Conservation (phyloP, 2,329 filamentous ascomycete species). For the Ceratocystis colombiana region DNA sequence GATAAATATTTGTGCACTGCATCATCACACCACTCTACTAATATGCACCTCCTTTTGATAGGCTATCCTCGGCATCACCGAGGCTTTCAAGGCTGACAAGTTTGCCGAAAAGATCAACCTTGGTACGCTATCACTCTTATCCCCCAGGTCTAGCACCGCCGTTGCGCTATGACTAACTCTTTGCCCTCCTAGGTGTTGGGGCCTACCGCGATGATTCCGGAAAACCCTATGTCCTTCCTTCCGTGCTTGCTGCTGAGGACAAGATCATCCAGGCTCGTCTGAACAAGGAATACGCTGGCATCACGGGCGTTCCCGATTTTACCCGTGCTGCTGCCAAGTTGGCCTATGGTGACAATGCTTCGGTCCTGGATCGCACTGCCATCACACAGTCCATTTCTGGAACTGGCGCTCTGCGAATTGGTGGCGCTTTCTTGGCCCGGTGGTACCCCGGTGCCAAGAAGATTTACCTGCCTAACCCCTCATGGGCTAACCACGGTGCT, state of each 20-base stretch:
- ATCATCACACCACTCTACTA: neutral
- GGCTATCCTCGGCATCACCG: conserved; percentile 88
- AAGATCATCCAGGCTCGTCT: conserved; percentile 66
- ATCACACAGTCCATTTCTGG: conserved; percentile 98
- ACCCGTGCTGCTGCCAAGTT: conserved; percentile 83
- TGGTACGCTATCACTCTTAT: conserved; percentile 43
- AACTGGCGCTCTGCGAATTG: conserved; percentile 90
- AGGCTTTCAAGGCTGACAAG: conserved; percentile 95
- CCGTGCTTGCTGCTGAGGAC: conserved; percentile 79
- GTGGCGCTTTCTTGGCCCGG: conserved; percentile 81
- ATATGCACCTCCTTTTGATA: conserved; percentile 31
- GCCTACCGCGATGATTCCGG: conserved; percentile 97
- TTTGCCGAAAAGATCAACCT: conserved; percentile 97
- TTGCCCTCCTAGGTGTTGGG: conserved; percentile 58
- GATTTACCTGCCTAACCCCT: conserved; percentile 92
- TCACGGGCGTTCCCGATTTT: conserved; percentile 91
- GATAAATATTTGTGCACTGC: neutral
- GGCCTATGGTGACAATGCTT: conserved; percentile 75
- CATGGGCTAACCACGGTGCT: conserved; percentile 96
- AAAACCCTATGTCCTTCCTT: conserved; percentile 95
- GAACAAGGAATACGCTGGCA: conserved; percentile 97
- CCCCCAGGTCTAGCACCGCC: conserved; percentile 9
- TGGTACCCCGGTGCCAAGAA: conserved; percentile 88
- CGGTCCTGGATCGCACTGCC: conserved; percentile 67
- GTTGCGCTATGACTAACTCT: conserved; percentile 24